A percentile compares a stretch with the other conserved stretches of the same genome.
Conservation (phyloP, 2,329 filamentous ascomycete species). For the Davidsoniella australis region DNA sequence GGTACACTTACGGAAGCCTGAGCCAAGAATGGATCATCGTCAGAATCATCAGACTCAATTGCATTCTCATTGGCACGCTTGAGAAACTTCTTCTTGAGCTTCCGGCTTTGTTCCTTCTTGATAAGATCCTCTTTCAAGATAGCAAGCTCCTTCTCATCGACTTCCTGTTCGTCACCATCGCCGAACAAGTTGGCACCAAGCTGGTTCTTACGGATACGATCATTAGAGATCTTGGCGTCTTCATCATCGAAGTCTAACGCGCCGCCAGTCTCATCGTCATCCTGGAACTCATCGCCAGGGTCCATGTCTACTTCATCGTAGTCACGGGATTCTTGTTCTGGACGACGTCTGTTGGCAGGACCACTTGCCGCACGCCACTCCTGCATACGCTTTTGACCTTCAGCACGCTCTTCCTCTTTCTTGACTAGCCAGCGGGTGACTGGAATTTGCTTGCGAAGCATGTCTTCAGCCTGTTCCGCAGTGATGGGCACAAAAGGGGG, state of each 20-base stretch:
- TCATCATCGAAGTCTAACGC: constrained; percentile 70
- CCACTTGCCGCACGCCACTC: constrained; percentile 20
- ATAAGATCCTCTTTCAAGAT: constrained; percentile 50
- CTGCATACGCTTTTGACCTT: constrained; percentile 39
- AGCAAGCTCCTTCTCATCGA: constrained; percentile 59
- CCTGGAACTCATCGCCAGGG: constrained; percentile 59
- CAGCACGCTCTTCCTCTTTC: constrained; percentile 38
- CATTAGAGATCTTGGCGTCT: constrained; percentile 54
- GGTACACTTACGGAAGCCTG: constrained; percentile 19
- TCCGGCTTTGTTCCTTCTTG: constrained; percentile 55
- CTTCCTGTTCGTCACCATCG: constrained; percentile 48
- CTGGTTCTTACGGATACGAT: constrained; percentile 61
- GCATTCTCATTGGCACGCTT: constrained; percentile 76
- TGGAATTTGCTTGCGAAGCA: constrained; percentile 63
- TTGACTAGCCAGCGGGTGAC: constrained; percentile 68
- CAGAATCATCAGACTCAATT: constrained; percentile 54
- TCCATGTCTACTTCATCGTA: constrained; percentile 51
- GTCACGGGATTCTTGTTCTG: constrained; percentile 24
- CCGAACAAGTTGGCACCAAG: constrained; percentile 75
- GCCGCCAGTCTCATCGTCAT: constrained; percentile 66
- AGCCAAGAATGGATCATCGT: constrained; percentile 24
- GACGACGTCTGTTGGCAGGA: constrained; percentile 6
- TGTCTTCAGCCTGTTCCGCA: constrained; percentile 70
- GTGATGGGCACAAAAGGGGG: constrained; percentile 62
- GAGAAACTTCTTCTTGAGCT: constrained; percentile 61